Evolutionary conservation across 2,329 filamentous ascomycete genomes (phyloP).

Genomic region (Stromatinia cepivora): DNA sequence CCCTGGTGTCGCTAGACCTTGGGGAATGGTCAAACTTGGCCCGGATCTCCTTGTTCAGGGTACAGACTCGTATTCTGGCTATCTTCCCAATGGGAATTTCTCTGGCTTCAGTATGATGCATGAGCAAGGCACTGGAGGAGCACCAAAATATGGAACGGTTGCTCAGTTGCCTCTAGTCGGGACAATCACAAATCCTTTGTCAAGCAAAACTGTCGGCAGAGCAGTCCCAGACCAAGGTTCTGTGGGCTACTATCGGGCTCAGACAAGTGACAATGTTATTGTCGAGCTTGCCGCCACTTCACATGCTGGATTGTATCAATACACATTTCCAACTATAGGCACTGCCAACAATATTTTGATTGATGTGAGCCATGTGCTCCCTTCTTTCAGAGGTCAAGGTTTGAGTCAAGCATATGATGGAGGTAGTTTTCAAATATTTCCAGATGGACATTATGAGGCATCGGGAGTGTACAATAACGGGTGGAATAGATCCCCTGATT

Average conservation of each 20-base stretch:
- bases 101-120: constrained; percentile 65
- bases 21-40: constrained; percentile 49
- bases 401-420: constrained; percentile 62
- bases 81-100: constrained; percentile 52
- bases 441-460: constrained; percentile 26
- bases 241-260: constrained; percentile 62
- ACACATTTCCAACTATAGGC: constrained; percentile 52
- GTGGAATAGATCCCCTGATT: constrained; percentile 63
- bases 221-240: constrained; percentile 51
- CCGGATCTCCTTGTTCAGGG: constrained; percentile 46
- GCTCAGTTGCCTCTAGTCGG: constrained; percentile 58
- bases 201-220: constrained; percentile 56
- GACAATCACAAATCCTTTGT: constrained; percentile 53
- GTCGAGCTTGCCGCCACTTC: constrained; percentile 58
- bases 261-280: constrained; percentile 54
- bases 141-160: constrained; percentile 68
- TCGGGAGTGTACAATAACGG: constrained; percentile 51
- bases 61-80: constrained; percentile 55
- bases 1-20: constrained; percentile 47
- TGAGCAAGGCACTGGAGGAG: constrained; percentile 66
- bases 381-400: constrained; percentile 60
- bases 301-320: constrained; percentile 61
- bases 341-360: constrained; percentile 31
- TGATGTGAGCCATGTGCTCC: constrained; percentile 53
- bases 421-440: constrained; percentile 55